A percentile compares a stretch with the other conserved stretches of the same genome.
Evolutionary conservation across 179 eudicot genomes (phyloP).

Genomic region (Patellifolia procumbens): DNA sequence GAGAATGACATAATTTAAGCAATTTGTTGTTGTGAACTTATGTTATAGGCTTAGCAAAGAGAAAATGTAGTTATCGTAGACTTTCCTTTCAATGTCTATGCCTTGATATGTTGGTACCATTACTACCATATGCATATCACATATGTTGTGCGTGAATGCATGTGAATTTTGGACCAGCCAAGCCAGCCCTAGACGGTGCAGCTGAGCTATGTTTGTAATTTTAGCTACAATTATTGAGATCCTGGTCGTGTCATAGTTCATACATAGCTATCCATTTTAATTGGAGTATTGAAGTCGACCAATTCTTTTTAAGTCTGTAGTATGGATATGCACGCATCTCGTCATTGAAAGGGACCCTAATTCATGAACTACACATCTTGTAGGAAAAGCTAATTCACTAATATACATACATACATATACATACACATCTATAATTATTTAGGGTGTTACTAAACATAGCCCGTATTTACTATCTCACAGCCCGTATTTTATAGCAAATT

Average conservation of each 20-base stretch:
- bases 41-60: neutral
- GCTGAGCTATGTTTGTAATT: neutral
- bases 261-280: conserved; percentile 17
- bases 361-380: too few species aligned
- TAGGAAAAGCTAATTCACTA: too few species aligned
- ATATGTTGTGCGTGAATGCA: conserved; percentile 6
- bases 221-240: neutral
- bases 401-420: too few species aligned
- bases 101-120: too few species aligned
- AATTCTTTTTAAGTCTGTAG: neutral
- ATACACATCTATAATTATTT: too few species aligned
- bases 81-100: neutral
- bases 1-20: neutral
- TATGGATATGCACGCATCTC: neutral
- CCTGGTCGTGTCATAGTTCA: neutral
- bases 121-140: too few species aligned
- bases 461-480: too few species aligned
- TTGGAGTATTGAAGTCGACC: neutral
- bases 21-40: neutral
- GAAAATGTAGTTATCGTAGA: conserved; percentile 9
- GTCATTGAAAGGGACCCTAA: too few species aligned
- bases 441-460: too few species aligned
- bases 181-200: neutral
- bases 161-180: conserved; percentile 15
- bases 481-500: too few species aligned